A percentile compares a stretch with the other conserved stretches of the same genome.
Conservation (phyloP, 2,329 filamentous ascomycete genomes). For the Diaporthe citriasiana region DNA sequence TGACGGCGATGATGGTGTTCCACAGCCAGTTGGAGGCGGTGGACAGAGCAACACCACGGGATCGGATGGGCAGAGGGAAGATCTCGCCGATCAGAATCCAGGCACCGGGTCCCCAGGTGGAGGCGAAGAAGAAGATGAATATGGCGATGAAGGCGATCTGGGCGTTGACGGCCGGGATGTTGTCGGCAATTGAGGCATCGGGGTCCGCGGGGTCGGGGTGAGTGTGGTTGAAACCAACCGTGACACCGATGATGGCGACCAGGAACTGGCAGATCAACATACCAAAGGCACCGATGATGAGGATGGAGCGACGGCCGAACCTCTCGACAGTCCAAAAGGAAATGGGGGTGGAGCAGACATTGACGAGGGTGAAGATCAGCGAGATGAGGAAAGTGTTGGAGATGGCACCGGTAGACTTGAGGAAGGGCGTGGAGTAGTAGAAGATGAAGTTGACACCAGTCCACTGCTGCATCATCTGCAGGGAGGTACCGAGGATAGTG, state of each 20-base stretch:
- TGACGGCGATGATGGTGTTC: conserved; percentile 82
- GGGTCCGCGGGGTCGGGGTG: conserved; percentile 61
- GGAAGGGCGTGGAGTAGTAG: conserved; percentile 88
- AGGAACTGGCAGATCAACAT: conserved; percentile 93
- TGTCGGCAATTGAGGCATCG: conserved; percentile 59
- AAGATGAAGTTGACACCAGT: conserved; percentile 96
- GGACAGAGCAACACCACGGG: conserved; percentile 87
- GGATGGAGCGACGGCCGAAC: conserved; percentile 83
- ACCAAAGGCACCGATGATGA: conserved; percentile 82
- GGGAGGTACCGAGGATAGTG: conserved; percentile 78
- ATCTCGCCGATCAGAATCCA: conserved; percentile 92
- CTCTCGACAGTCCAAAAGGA: conserved; percentile 90
- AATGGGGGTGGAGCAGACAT: conserved; percentile 86
- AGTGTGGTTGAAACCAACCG: conserved; percentile 67
- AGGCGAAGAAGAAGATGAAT: conserved; percentile 94
- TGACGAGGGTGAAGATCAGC: conserved; percentile 89
- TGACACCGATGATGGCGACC: conserved; percentile 82
- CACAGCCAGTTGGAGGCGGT: conserved; percentile 94
- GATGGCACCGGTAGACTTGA: conserved; percentile 83
- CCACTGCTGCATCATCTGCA: conserved; percentile 87
- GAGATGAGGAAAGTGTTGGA: conserved; percentile 85
- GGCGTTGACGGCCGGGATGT: conserved; percentile 71
- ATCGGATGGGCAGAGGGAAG: conserved; percentile 90
- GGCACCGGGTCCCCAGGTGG: conserved; percentile 86
- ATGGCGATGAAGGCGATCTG: conserved; percentile 92